A percentile compares a stretch with the other conserved stretches of the same genome.
These are phyloP conservation scores for Lactuca saligna DNA, from an alignment of 129 eudicot genomes.

Conservation along the genomic window DNA sequence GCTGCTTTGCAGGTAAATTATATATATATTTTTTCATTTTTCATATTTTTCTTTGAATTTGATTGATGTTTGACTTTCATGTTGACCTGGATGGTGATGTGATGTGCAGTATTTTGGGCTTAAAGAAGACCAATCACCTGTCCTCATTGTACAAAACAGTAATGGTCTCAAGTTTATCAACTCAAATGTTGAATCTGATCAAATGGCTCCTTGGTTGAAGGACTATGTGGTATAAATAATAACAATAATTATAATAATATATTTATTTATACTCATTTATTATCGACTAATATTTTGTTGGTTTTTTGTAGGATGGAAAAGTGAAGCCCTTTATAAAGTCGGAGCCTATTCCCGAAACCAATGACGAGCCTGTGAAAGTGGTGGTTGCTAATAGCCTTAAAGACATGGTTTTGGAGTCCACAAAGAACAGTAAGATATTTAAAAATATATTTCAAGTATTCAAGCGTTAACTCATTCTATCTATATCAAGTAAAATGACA, in stretches of 20 bases:
- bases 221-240: slow-evolving; percentile 52
- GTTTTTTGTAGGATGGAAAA: slow-evolving; percentile 64
- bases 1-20: slow-evolving; percentile 50
- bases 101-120: slow-evolving; percentile 72
- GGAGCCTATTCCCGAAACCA: slow-evolving; percentile 81
- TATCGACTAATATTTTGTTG: not conserved
- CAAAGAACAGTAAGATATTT: slow-evolving; percentile 66
- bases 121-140: slow-evolving; percentile 78
- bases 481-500: not conserved
- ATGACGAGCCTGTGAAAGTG: slow-evolving; percentile 84
- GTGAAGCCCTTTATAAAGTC: slow-evolving; percentile 76
- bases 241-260: too few species aligned
- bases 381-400: slow-evolving; percentile 77
- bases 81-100: slow-evolving; percentile 4
- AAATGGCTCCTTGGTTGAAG: slow-evolving; percentile 75
- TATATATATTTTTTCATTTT: slow-evolving; percentile 15
- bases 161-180: slow-evolving; percentile 76
- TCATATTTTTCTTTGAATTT: not conserved
- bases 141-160: slow-evolving; percentile 63
- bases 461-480: too few species aligned
- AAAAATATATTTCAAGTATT: too few species aligned
- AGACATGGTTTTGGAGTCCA: slow-evolving; percentile 82
- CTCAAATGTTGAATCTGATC: slow-evolving; percentile 74
- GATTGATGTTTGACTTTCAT: slow-evolving; percentile 9
- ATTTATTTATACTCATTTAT: too few species aligned